phyloP scores from a whole-genome alignment of 768 basidiomycete species.

The Boletus vermiculosoides region DNA sequence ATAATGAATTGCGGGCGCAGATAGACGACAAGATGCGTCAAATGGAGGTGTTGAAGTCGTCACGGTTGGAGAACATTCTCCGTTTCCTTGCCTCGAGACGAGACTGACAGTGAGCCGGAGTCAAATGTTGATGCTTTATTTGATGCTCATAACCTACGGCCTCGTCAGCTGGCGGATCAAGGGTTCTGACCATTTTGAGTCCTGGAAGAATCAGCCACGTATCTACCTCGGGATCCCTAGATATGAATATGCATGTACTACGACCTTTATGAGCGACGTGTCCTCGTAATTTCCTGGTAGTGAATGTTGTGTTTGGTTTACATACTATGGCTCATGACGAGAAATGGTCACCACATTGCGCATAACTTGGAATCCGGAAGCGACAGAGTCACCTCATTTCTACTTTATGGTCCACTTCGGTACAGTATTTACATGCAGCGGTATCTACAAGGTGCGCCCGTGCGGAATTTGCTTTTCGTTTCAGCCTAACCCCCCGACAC shows the following conservation, averaged over 20 bases:
- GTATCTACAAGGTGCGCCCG: neutral
- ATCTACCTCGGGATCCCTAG: neutral
- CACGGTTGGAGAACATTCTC: neutral
- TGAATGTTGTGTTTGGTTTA: neutral
- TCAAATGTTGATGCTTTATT: neutral
- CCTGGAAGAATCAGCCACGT: neutral
- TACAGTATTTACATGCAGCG: neutral
- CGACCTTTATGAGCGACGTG: neutral
- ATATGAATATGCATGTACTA: neutral
- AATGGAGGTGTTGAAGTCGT: constrained; percentile 10
- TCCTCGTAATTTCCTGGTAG: neutral
- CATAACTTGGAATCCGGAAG: too few relatives aligned
- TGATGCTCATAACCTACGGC: neutral
- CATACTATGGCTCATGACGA: too few relatives aligned
- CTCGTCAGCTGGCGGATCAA: neutral
- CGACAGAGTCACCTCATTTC: neutral
- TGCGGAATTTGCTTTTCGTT: neutral
- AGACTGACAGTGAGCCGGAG: neutral
- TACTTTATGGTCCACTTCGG: too few relatives aligned
- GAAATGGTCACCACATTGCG: too few relatives aligned
- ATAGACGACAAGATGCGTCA: constrained; percentile 6
- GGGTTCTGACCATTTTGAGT: too few relatives aligned
- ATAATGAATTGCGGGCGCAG: neutral
- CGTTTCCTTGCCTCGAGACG: neutral
- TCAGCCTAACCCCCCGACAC: neutral